Evolutionary conservation across 2,329 filamentous ascomycete genomes (phyloP).

Genomic region (Fonsecaea monophora): DNA sequence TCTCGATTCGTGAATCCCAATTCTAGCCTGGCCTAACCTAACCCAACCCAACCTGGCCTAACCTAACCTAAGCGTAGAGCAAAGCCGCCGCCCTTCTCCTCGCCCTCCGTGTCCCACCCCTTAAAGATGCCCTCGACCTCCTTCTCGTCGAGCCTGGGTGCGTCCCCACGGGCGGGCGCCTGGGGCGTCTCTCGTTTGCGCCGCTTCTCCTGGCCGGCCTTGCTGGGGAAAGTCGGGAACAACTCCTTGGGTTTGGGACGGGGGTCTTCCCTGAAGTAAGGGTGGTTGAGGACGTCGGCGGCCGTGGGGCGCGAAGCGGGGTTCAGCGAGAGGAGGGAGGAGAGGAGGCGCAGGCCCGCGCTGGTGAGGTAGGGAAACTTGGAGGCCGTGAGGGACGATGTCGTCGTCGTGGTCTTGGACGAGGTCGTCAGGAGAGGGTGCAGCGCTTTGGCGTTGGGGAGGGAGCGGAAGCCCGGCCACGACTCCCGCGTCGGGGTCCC

Average conservation of each 20-base stretch:
- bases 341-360: conserved; percentile 74
- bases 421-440: conserved; percentile 56
- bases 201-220: conserved; percentile 87
- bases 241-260: conserved; percentile 87
- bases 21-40: not conserved
- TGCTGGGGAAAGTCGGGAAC: conserved; percentile 97
- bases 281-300: conserved; percentile 74
- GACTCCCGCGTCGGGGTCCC: conserved; percentile 80
- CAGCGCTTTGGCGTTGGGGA: conserved; percentile 84
- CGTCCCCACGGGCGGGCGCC: conserved; percentile 79
- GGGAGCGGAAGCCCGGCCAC: conserved; percentile 85
- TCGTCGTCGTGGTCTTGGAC: conserved; percentile 39
- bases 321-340: conserved; percentile 74
- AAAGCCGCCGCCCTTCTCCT: conserved; percentile 60
- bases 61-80: conserved; percentile 49
- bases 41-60: conserved; percentile 61
- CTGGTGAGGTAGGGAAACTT: conserved; percentile 82
- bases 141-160: conserved; percentile 57
- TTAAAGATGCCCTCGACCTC: conserved; percentile 76
- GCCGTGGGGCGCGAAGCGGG: conserved; percentile 75
- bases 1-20: too few relatives aligned
- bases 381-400: conserved; percentile 50
- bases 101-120: conserved; percentile 19
- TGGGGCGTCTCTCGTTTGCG: conserved; percentile 76
- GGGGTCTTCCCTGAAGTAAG: conserved; percentile 88